phyloP scores from a whole-genome alignment of 164 flowering plant species.

The Vitis amurensis region DNA sequence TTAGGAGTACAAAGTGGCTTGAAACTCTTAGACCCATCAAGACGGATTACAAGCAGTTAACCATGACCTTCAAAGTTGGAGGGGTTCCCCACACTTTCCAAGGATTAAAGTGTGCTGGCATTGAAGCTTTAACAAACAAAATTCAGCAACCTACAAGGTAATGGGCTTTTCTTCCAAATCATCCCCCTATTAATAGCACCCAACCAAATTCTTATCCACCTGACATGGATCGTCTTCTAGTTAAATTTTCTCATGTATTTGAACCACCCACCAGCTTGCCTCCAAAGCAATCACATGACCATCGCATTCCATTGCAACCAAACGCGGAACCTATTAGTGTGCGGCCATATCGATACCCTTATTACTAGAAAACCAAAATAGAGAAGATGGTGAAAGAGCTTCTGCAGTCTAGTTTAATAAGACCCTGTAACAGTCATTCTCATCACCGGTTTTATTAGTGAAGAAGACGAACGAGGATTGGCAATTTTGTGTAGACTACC shows the following conservation, averaged over 20 bases:
- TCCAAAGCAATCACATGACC: background rate
- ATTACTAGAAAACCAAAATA: slow-evolving; percentile 2
- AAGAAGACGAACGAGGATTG: background rate
- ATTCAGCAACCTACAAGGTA: background rate
- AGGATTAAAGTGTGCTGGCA: background rate
- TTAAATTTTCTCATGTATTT: too few species aligned
- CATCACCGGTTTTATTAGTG: background rate
- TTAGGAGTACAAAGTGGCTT: slow-evolving; percentile 5
- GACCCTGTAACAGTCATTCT: background rate
- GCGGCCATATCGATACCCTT: background rate
- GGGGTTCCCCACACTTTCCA: background rate
- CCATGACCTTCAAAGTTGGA: background rate
- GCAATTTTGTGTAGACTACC: slow-evolving; percentile 2
- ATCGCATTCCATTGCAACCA: background rate
- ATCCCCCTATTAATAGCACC: too few species aligned
- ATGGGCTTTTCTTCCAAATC: background rate
- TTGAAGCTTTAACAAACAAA: too few species aligned
- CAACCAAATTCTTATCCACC: background rate
- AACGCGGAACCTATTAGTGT: background rate
- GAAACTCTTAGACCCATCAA: background rate
- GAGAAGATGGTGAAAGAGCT: background rate
- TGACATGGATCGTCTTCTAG: too few species aligned
- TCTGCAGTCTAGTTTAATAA: background rate
- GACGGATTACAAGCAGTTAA: background rate
- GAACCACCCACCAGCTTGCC: background rate